Evolutionary conservation across 2,329 filamentous ascomycete genomes (phyloP).

Genomic region (Lomentospora prolificans): DNA sequence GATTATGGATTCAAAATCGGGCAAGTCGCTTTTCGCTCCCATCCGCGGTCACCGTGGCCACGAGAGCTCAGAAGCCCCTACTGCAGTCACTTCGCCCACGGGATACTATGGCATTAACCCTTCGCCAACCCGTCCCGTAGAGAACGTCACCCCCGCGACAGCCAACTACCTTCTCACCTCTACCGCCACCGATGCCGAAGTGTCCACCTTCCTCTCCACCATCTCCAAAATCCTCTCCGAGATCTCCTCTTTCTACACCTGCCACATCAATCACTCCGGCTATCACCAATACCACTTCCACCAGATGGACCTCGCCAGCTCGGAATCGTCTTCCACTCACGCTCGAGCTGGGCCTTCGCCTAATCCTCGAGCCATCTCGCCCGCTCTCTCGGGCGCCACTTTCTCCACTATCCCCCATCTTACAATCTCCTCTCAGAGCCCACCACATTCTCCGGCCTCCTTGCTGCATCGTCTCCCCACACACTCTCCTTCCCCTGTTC

Average conservation of each 20-base stretch:
- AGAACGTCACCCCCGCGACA: conserved; percentile 30
- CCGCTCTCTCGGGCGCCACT: neutral
- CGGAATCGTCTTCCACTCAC: no score
- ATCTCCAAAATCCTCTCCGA: conserved; percentile 40
- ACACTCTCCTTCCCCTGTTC: no score
- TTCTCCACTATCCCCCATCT: neutral
- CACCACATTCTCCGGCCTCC: neutral
- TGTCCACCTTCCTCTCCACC: conserved; percentile 41
- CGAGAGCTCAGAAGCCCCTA: conserved; percentile 7
- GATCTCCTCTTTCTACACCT: conserved; percentile 19
- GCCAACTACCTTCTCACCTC: conserved; percentile 49
- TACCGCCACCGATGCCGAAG: conserved; percentile 42
- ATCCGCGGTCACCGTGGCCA: neutral
- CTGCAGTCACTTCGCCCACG: conserved; percentile 15
- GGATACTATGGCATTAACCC: conserved; percentile 19
- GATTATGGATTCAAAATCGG: conserved; percentile 35
- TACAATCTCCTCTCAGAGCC: neutral
- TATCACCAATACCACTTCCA: neutral
- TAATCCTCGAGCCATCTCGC: neutral
- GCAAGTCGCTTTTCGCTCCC: conserved; percentile 7
- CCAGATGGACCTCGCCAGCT: neutral
- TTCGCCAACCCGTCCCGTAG: conserved; percentile 9
- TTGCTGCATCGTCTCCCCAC: neutral
- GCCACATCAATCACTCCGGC: neutral
- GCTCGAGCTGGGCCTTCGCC: neutral